Base-by-base conservation (phyloP, 257 asterid genomes). In the Vinca minor region DNA sequence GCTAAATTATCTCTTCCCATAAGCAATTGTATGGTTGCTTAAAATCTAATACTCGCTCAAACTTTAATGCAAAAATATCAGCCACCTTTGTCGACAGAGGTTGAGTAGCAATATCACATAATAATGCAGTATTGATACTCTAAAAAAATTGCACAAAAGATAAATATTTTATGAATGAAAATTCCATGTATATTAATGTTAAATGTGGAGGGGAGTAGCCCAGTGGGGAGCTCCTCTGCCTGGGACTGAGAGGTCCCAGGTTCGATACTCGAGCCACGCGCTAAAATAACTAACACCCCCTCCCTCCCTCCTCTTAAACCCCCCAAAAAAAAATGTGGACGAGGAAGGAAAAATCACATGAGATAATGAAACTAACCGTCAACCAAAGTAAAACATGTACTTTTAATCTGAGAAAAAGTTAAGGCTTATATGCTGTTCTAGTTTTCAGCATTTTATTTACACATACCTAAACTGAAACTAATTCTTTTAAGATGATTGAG, bases 21-120 rank as follows among this genome's bases (percentile, higher is more conserved):
- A 28, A 39, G 15, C 13, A 28, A 28, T 14, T 4, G 29, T 18
- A 28, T 6, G n/a, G 31, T 42, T 65, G 53, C 42, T 39, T 32
- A 66, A 17, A 14, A 56, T 6, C 47, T 66, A 15, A 66, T 18
- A 55, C 11, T n/a, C 11, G n/a, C 56, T 56, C 26, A 34, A 67
- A 31, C 32, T 57, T 34, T 11, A 3, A 49, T 21, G 56, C 17
- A 23, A 32, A 14, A 13, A 13, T 5, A 42, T 28, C 14, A 55
- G 36, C 26, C 8, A 44, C 8, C 13, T 18, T 6, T n/a, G 4
- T 41, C 55, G n/a, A n/a, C n/a, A 55, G 1, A 28, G 48, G 7
- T 12, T 8, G 23, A 60, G 50, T 31, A 49, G 32, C 56, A 21
- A 5, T 9, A n/a, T 23, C 31, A 8, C 14, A 49, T 8, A 47